phyloP scores from a whole-genome alignment of 306 rosid genomes.

The Cucurbita maxima region DNA sequence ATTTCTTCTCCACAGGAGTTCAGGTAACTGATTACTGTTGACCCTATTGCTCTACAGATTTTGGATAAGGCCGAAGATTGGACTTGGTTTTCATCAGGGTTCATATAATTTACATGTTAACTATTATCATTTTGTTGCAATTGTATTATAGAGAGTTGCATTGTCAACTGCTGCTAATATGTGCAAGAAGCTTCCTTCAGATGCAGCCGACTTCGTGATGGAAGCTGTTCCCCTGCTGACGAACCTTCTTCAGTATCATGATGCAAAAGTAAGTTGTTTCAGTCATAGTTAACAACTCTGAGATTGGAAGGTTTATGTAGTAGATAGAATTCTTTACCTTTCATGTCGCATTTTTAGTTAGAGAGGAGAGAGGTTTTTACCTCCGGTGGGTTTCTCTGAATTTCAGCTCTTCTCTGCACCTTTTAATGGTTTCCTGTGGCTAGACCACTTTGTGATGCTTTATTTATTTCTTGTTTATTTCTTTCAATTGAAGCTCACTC shows the following conservation, averaged over 20 bases:
- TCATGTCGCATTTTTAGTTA: neutral
- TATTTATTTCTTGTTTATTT: neutral
- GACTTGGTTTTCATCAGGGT: neutral
- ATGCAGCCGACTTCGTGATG: slow-evolving; percentile 98
- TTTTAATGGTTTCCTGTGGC: neutral
- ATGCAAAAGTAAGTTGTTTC: slow-evolving; percentile 54
- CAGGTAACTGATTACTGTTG: slow-evolving; percentile 35
- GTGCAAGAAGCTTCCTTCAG: slow-evolving; percentile 99
- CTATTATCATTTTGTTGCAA: neutral
- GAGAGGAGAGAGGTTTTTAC: neutral
- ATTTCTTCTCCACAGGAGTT: slow-evolving; percentile 95
- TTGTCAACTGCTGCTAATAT: slow-evolving; percentile 97
- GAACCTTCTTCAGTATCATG: slow-evolving; percentile 93
- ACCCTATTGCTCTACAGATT: neutral
- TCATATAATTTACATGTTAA: neutral
- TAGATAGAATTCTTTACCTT: neutral
- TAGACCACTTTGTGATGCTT: neutral
- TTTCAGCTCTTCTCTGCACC: neutral
- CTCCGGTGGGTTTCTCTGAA: neutral
- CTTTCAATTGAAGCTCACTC: neutral
- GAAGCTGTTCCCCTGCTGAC: slow-evolving; percentile 95
- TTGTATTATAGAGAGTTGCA: slow-evolving; percentile 71
- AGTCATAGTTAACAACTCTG: neutral
- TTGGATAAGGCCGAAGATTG: neutral
- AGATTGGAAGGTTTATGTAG: neutral